phyloP scores from a whole-genome alignment of 2,329 filamentous ascomycete genomes.

The Pseudocercospora macadamiae region DNA sequence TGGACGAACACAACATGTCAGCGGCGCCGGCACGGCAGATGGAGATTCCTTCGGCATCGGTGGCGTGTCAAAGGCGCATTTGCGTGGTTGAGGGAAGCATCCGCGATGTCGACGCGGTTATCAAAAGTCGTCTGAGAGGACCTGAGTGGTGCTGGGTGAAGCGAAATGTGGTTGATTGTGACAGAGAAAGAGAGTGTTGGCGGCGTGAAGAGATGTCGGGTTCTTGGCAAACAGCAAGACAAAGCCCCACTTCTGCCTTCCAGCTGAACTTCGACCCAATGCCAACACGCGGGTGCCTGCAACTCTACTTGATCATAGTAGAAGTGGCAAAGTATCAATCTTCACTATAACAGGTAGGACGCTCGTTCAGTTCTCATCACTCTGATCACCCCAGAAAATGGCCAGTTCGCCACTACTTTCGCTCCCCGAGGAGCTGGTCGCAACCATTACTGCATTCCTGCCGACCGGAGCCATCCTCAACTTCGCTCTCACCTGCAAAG shows the following conservation, averaged over 20 bases:
- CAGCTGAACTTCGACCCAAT: background rate
- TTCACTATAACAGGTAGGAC: background rate
- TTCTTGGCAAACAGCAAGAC: background rate
- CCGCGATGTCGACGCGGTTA: no score
- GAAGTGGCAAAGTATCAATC: background rate
- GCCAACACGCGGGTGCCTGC: background rate
- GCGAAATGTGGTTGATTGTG: no score
- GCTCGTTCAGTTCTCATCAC: background rate
- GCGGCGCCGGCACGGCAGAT: background rate
- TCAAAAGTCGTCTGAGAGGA: no score
- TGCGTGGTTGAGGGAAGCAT: no score
- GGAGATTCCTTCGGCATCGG: background rate
- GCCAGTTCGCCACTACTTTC: constrained; percentile 4
- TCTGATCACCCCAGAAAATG: no score
- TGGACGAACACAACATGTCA: background rate
- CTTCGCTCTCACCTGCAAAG: constrained; percentile 7
- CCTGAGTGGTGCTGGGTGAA: no score
- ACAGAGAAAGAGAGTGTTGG: no score
- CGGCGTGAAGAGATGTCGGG: background rate
- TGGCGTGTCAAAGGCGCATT: no score
- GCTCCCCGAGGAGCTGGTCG: constrained; percentile 21
- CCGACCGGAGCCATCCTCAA: constrained; percentile 4
- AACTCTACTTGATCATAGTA: background rate
- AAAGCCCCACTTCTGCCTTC: background rate
- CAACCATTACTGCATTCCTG: constrained; percentile 9